Base-by-base conservation (phyloP, 2,329 filamentous ascomycete genomes). In the Hansfordia pulvinata region DNA sequence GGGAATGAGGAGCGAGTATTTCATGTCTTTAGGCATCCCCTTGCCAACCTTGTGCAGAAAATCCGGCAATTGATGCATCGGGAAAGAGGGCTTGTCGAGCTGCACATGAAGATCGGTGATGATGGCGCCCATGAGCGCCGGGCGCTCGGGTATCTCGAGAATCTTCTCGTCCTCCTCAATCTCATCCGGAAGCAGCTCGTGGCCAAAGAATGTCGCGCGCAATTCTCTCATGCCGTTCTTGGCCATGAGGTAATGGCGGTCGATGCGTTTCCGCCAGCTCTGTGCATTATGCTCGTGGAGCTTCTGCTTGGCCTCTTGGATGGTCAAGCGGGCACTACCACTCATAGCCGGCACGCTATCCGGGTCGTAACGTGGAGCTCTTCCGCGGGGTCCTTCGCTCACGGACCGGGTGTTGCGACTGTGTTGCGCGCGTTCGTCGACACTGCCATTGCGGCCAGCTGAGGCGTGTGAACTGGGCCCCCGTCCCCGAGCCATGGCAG, bases 31-130 rank as follows among this genome's bases (percentile, higher is more conserved):
- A 1, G 90, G 90, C 73, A 98, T 92, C 1, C 90, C 90, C 55
- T 98, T 98, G n/a, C 90, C 90, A 31, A 96, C 76, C 25, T 73
- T 71, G 45, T 94, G 69, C 15, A 98, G 59, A 46, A 93, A 98
- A 10, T 79, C 69, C 0, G 88, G 81, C 29, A 88, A 72, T 9
- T 93, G 76, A 3, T 71, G 63, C 32, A 93, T 59, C 0, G 85
- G 78, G 46, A 98, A 98, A 0, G 82, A 88, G 1, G 90, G 90
- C 48, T 93, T 94, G 51, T 96, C 90, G 32, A 98, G 64, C 17
- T 74, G 62, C 29, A 98, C 64, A 35, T 88, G 78, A 17, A 98
- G 60, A 46, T 98, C 88, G 33, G 76, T 84, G 38, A 96, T 74
- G 22, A 83, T 57, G 5, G 82, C 65, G 3, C 77, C 69, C 73